phyloP scores from a whole-genome alignment of 2,329 filamentous ascomycete species.

The Ambrosiella cleistominuta region DNA sequence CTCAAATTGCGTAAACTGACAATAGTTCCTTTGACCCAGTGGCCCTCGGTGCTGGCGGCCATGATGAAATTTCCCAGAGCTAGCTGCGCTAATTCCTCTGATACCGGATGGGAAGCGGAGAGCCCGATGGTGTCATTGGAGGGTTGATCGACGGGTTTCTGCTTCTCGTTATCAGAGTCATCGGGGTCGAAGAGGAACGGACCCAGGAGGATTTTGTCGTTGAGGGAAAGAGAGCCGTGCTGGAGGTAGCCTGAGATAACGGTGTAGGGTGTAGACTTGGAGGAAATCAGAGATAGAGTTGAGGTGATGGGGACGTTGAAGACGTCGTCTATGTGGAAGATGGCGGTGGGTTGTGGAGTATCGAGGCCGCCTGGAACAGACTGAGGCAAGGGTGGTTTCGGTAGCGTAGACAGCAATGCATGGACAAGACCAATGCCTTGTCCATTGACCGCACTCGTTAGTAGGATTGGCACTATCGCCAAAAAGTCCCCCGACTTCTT shows the following conservation, averaged over 20 bases:
- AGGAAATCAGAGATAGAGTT: constrained; percentile 15
- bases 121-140: constrained; percentile 19
- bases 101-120: constrained; percentile 35
- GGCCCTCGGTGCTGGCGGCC: constrained; percentile 36
- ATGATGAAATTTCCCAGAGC: constrained; percentile 35
- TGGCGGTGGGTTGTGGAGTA: constrained; percentile 40
- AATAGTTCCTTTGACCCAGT: constrained; percentile 68
- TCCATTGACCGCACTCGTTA: constrained; percentile 76
- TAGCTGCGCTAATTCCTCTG: constrained; percentile 33
- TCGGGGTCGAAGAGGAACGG: constrained; percentile 47
- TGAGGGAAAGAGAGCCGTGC: constrained; percentile 60
- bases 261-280: constrained; percentile 30
- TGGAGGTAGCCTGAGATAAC: constrained; percentile 73
- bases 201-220: constrained; percentile 61
- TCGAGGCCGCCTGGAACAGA: constrained; percentile 33
- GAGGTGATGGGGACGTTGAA: constrained; percentile 57
- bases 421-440: constrained; percentile 68
- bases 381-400: constrained; percentile 42
- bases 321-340: constrained; percentile 85
- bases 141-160: constrained; percentile 26
- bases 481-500: constrained; percentile 22
- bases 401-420: constrained; percentile 59
- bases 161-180: constrained; percentile 13
- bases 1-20: constrained; percentile 78
- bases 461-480: constrained; percentile 57